Evolutionary conservation across 768 basidiomycete genomes (phyloP).

Genomic region (Obba rivulosa): DNA sequence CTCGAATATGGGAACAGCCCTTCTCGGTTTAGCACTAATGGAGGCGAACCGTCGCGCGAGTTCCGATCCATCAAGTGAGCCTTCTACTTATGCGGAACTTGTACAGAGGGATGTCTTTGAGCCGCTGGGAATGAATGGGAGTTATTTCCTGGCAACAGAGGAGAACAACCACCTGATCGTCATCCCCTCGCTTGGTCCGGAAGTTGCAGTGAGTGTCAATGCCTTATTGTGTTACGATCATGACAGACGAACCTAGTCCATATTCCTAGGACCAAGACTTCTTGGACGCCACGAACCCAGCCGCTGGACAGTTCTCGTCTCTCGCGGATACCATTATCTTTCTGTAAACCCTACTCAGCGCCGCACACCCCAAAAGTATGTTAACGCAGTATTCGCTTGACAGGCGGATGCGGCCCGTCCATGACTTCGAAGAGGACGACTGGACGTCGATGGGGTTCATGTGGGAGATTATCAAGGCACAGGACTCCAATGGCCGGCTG

Average conservation of each 20-base stretch:
- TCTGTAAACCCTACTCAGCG: slow-evolving; percentile 42
- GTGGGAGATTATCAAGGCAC: slow-evolving; percentile 21
- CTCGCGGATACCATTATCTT: slow-evolving; percentile 39
- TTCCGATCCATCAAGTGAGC: not conserved
- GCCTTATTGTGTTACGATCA: too few relatives aligned
- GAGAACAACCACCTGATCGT: slow-evolving; percentile 32
- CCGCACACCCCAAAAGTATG: slow-evolving; percentile 21
- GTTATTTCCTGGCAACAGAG: slow-evolving; percentile 36
- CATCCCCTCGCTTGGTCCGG: slow-evolving; percentile 30
- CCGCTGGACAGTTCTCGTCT: slow-evolving; percentile 48
- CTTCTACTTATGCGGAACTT: slow-evolving; percentile 31
- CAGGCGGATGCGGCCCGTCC: slow-evolving; percentile 25
- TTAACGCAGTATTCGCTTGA: slow-evolving; percentile 18
- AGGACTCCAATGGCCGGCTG: slow-evolving; percentile 14
- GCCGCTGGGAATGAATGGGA: slow-evolving; percentile 39
- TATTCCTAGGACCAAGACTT: slow-evolving; percentile 33
- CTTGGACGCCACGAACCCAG: slow-evolving; percentile 34
- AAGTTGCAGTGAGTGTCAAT: slow-evolving; percentile 27
- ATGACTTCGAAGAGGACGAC: slow-evolving; percentile 26
- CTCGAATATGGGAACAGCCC: slow-evolving; percentile 31
- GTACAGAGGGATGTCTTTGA: slow-evolving; percentile 45
- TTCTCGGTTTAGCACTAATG: slow-evolving; percentile 33
- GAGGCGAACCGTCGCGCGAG: slow-evolving; percentile 22
- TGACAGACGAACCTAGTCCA: not conserved
- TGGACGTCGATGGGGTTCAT: slow-evolving; percentile 17